Evolutionary conservation across 768 basidiomycete species (phyloP).

Genomic region (Cystobasidium ongulense): DNA sequence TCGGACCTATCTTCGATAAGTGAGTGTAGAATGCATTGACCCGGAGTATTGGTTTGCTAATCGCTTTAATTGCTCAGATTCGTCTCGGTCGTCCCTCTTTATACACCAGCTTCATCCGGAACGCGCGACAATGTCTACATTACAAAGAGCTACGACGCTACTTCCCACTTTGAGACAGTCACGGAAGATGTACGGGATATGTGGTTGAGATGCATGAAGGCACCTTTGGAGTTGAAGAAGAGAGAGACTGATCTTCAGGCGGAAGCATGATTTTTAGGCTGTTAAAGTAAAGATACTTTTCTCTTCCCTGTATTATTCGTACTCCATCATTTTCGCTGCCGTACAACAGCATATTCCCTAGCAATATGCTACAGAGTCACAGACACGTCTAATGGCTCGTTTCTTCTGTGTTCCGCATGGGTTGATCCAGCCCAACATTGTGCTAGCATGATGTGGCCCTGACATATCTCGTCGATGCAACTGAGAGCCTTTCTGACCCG

Average conservation of each 20-base stretch:
- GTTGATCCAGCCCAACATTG: too few relatives aligned
- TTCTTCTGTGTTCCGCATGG: too few relatives aligned
- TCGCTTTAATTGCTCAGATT: conserved; percentile 54
- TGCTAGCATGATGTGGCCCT: too few relatives aligned
- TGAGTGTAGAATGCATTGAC: conserved; percentile 42
- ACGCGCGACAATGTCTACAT: conserved; percentile 84
- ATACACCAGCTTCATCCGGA: conserved; percentile 77
- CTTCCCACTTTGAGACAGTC: conserved; percentile 90
- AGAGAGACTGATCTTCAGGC: conserved; percentile 44
- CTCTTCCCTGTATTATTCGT: too few relatives aligned
- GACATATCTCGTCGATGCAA: too few relatives aligned
- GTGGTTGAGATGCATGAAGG: conserved; percentile 76
- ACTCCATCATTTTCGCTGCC: too few relatives aligned
- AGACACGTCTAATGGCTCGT: too few relatives aligned
- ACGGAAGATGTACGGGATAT: conserved; percentile 95
- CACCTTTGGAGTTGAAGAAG: conserved; percentile 76
- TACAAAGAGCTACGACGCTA: conserved; percentile 96
- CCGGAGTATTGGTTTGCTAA: neutral
- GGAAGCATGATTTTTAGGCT: neutral
- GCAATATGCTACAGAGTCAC: too few relatives aligned
- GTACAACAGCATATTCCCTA: too few relatives aligned
- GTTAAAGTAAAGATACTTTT: too few relatives aligned
- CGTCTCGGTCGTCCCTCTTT: conserved; percentile 75
- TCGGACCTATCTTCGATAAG: conserved; percentile 92
- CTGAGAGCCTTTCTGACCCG: too few relatives aligned